A percentile compares a stretch with the other conserved stretches of the same genome.
Evolutionary conservation across 225 moss, liverwort and hornwort species (phyloP).

Genomic region (Marchantia polymorpha): DNA sequence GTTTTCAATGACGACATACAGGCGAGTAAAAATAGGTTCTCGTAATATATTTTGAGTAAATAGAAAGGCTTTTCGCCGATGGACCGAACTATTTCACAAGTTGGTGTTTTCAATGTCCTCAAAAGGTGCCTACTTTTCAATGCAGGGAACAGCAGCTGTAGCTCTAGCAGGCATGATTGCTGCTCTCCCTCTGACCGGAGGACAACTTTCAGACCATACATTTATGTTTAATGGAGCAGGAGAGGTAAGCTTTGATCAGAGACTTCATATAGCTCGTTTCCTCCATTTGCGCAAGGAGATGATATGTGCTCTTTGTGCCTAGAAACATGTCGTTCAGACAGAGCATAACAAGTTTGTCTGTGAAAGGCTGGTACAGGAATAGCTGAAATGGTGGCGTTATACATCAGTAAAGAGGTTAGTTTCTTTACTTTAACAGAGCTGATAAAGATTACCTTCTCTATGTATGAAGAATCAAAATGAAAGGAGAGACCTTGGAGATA

Average conservation of each 20-base stretch:
- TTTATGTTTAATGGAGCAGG: constrained; percentile 87
- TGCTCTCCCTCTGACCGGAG: constrained; percentile 71
- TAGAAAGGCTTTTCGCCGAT: not conserved
- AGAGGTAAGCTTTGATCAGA: constrained; percentile 52
- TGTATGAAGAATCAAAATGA: not conserved
- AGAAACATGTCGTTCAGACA: not conserved
- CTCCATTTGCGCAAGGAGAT: not conserved
- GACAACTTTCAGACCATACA: constrained; percentile 75
- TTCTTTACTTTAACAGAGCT: not conserved
- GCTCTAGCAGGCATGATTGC: constrained; percentile 73
- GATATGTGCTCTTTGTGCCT: not conserved
- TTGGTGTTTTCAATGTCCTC: not conserved
- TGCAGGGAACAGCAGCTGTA: constrained; percentile 88
- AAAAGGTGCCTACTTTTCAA: not conserved
- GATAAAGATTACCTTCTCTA: not conserved
- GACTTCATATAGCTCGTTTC: not conserved
- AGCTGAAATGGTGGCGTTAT: constrained; percentile 79
- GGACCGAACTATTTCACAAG: not conserved
- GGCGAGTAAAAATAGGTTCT: constrained; percentile 31
- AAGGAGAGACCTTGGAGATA: constrained; percentile 8
- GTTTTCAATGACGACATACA: constrained; percentile 95
- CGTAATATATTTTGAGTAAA: not conserved
- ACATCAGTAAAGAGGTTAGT: constrained; percentile 77
- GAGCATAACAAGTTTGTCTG: not conserved
- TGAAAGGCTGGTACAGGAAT: constrained; percentile 81